Conservation (phyloP, 2,329 filamentous ascomycete genomes). For the Penicillium decumbens region DNA sequence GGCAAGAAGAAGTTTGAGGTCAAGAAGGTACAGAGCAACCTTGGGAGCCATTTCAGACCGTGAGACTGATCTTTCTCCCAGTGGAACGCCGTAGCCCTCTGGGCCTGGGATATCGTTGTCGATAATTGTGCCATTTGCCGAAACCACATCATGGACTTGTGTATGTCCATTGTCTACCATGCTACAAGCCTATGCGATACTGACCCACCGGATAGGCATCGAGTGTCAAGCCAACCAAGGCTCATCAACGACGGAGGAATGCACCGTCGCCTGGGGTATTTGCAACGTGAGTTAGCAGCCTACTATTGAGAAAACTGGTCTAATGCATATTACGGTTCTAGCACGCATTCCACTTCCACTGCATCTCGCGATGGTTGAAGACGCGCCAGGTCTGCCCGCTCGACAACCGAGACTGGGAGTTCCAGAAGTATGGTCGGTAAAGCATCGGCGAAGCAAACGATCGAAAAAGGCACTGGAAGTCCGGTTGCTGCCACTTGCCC, state of each 20-base stretch:
- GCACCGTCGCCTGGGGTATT: constrained; percentile 97
- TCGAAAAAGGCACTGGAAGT: background rate
- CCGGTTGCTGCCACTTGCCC: background rate
- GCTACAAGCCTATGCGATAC: background rate
- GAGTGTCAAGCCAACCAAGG: constrained; percentile 99
- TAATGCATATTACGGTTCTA: constrained; percentile 37
- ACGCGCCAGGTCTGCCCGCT: constrained; percentile 97
- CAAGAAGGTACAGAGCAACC: constrained; percentile 69
- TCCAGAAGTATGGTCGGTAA: constrained; percentile 91
- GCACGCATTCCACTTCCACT: constrained; percentile 99
- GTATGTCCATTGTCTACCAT: constrained; percentile 48
- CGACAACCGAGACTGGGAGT: constrained; percentile 98
- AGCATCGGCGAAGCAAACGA: constrained; percentile 6
- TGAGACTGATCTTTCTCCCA: constrained; percentile 40
- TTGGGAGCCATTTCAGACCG: constrained; percentile 2
- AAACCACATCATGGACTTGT: constrained; percentile 99
- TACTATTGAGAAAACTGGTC: background rate
- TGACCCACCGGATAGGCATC: constrained; percentile 59
- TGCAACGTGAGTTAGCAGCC: constrained; percentile 73
- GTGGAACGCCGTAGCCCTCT: constrained; percentile 98
- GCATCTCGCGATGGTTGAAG: constrained; percentile 98
- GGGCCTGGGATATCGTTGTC: constrained; percentile 99
- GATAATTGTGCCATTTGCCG: constrained; percentile 99
- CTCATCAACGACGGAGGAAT: constrained; percentile 94
- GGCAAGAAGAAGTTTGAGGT: constrained; percentile 90